These are phyloP conservation scores for Leccinum imitatum DNA, from an alignment of 768 basidiomycete genomes.

Conservation along the genomic window DNA sequence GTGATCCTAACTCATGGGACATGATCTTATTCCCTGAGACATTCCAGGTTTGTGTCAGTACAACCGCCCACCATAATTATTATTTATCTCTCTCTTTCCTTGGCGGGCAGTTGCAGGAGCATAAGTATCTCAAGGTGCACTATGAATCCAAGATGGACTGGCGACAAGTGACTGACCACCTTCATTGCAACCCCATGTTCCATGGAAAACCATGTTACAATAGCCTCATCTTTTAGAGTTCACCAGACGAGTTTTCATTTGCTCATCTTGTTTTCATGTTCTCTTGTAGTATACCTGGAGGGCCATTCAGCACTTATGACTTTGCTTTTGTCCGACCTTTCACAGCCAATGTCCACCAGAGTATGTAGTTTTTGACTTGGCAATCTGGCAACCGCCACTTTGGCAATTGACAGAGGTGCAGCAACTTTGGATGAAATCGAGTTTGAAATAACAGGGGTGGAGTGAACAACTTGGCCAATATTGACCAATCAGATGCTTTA, in stretches of 20 bases:
- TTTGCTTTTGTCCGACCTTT: background rate
- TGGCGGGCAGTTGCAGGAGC: background rate
- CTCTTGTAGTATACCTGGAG: background rate
- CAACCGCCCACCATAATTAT: background rate
- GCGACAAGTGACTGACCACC: too few relatives aligned
- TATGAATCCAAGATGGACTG: too few relatives aligned
- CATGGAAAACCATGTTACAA: background rate
- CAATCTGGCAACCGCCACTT: too few relatives aligned
- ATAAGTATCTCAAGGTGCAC: background rate
- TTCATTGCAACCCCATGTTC: background rate
- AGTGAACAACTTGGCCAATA: too few relatives aligned
- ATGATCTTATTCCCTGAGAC: too few relatives aligned
- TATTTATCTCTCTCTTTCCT: background rate
- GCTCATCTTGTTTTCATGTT: background rate
- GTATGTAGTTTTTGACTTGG: too few relatives aligned
- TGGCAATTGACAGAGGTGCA: too few relatives aligned
- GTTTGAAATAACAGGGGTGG: too few relatives aligned
- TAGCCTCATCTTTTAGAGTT: background rate
- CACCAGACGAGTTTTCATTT: background rate
- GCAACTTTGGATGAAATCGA: too few relatives aligned
- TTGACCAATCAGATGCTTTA: too few relatives aligned
- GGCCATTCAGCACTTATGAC: background rate
- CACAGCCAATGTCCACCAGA: background rate
- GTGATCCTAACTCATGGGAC: background rate
- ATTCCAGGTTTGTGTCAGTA: background rate